These are phyloP conservation scores for Kingdonia uniflora DNA, from an alignment of 164 flowering plant genomes.

Conservation along the genomic window DNA sequence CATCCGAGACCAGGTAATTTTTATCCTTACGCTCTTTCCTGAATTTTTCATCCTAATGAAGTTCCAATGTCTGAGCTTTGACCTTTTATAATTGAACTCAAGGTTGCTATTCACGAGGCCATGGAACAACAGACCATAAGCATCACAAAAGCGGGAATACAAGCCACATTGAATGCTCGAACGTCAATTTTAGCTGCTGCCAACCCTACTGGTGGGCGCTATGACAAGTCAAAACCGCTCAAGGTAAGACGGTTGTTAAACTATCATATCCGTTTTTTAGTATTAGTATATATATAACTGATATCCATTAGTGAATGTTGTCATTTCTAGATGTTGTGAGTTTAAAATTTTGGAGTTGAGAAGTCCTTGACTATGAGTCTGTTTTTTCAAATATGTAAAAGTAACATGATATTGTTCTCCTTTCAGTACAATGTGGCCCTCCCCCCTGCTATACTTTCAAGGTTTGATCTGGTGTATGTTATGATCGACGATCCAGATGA, in stretches of 20 bases:
- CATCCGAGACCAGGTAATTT: slow-evolving; percentile 78
- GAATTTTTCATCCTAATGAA: not conserved
- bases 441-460: slow-evolving; percentile 95
- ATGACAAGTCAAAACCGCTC: slow-evolving; percentile 87
- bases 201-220: slow-evolving; percentile 94
- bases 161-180: slow-evolving; percentile 92
- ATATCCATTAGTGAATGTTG: too few species aligned
- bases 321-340: too few species aligned
- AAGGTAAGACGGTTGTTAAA: slow-evolving; percentile 42
- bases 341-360: too few species aligned
- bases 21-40: not conserved
- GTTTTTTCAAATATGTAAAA: not conserved
- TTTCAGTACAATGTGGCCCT: slow-evolving; percentile 95
- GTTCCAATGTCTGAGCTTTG: slow-evolving; percentile 10
- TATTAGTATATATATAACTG: too few species aligned
- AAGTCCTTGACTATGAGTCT: not conserved
- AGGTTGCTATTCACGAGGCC: slow-evolving; percentile 99
- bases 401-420: not conserved
- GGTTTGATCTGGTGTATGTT: slow-evolving; percentile 94
- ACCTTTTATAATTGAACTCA: slow-evolving; percentile 9
- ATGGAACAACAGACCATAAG: slow-evolving; percentile 99
- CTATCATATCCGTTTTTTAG: too few species aligned
- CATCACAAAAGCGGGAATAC: slow-evolving; percentile 97
- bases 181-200: slow-evolving; percentile 97
- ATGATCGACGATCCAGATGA: slow-evolving; percentile 99